phyloP scores from a whole-genome alignment of 305 asterid genomes.

The Fraxinus velutina region DNA sequence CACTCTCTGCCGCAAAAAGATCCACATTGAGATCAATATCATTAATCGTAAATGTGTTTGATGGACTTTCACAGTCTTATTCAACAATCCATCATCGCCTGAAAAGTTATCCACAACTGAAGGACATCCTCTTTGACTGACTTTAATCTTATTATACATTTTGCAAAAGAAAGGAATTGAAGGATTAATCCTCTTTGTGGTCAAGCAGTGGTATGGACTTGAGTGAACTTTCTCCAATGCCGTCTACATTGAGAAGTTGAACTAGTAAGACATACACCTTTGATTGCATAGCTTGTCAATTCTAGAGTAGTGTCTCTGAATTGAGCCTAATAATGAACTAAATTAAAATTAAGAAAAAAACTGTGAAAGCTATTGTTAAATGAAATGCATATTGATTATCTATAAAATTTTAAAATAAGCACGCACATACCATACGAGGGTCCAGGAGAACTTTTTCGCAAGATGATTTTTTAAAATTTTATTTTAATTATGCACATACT shows the following conservation, averaged over 20 bases:
- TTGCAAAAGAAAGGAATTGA: background rate
- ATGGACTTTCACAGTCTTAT: background rate
- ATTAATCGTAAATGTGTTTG: background rate
- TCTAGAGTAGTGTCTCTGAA: background rate
- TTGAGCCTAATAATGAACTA: background rate
- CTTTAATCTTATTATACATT: background rate
- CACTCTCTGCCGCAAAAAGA: background rate
- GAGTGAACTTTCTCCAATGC: background rate
- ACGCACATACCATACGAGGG: background rate
- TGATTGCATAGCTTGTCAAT: background rate
- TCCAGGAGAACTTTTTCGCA: background rate
- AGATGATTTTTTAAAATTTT: background rate
- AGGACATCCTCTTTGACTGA: background rate
- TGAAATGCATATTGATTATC: background rate
- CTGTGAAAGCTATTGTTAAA: background rate
- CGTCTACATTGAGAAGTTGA: background rate
- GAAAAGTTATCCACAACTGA: background rate
- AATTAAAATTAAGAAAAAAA: background rate
- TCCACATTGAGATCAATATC: background rate
- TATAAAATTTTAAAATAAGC: background rate
- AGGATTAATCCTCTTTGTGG: background rate
- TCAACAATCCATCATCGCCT: background rate
- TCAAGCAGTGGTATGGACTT: background rate
- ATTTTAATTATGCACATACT: background rate
- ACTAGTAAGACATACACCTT: background rate